Percentiles rank a stretch among this genome's conserved stretches.
Evolutionary conservation across 441 rosid species (phyloP).

Genomic region (Syzygium syzygioides): DNA sequence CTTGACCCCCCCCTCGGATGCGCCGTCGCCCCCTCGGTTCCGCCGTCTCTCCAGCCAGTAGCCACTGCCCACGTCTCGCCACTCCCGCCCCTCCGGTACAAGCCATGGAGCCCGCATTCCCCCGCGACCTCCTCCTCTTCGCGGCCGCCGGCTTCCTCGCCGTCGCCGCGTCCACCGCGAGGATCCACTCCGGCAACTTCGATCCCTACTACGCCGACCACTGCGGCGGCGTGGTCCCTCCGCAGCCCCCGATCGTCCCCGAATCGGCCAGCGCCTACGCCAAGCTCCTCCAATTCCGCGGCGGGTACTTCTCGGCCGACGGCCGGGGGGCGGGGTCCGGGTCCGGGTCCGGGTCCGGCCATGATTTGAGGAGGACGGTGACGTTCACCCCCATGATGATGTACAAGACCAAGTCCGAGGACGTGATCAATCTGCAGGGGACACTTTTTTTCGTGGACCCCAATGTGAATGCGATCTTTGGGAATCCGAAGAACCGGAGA

Average conservation of each 20-base stretch:
- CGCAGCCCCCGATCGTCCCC: constrained; percentile 15
- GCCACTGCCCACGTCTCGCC: not conserved
- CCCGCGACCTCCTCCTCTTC: constrained; percentile 12
- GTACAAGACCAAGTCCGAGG: constrained; percentile 19
- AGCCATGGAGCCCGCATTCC: not conserved
- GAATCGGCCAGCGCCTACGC: constrained; percentile 24
- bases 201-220: constrained; percentile 32
- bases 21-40: not conserved
- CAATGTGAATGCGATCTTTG: constrained; percentile 1
- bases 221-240: constrained; percentile 29
- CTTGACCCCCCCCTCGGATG: not conserved
- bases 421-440: constrained; percentile 38
- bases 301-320: constrained; percentile 56
- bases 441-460: constrained; percentile 33
- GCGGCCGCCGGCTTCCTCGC: constrained; percentile 11
- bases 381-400: constrained; percentile 16
- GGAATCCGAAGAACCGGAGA: constrained; percentile 19
- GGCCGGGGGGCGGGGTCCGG: constrained; percentile 6
- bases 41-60: not conserved
- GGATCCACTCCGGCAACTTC: constrained; percentile 6
- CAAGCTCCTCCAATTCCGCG: constrained; percentile 18
- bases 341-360: not conserved
- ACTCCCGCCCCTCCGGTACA: not conserved
- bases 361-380: constrained; percentile 18
- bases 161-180: constrained; percentile 6